Evolutionary conservation across 1,284 basidiomycete genomes (phyloP).

Genomic region (Sporisorium scitamineum): DNA sequence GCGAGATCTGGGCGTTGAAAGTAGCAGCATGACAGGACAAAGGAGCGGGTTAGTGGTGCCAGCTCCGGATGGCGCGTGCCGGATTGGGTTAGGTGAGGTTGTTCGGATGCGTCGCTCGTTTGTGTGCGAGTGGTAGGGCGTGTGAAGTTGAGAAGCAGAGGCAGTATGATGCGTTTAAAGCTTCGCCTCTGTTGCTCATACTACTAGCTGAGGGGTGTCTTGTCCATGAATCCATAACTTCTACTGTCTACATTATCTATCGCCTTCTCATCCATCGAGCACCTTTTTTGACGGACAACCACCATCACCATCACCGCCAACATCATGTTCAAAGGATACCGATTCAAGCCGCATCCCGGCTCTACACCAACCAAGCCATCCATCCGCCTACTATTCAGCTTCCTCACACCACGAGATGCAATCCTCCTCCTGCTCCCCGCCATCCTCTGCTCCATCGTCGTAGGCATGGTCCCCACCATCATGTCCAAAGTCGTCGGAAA

Average conservation of each 20-base stretch:
- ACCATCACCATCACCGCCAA: background rate
- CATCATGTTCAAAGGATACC: background rate
- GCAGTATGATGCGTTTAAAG: too few relatives aligned
- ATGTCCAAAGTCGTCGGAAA: slow-evolving; percentile 92
- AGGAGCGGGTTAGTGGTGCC: too few relatives aligned
- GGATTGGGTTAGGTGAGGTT: too few relatives aligned
- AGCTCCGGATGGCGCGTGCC: too few relatives aligned
- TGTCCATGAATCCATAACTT: too few relatives aligned
- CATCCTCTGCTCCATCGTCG: slow-evolving; percentile 76
- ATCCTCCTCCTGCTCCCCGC: slow-evolving; percentile 76
- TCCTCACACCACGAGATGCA: slow-evolving; percentile 44
- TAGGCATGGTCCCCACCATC: slow-evolving; percentile 86
- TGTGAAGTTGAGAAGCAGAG: too few relatives aligned
- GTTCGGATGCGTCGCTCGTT: too few relatives aligned
- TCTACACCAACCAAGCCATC: slow-evolving; percentile 25
- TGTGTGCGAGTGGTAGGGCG: too few relatives aligned
- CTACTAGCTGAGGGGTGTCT: too few relatives aligned
- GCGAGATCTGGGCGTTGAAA: background rate
- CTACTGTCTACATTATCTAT: background rate
- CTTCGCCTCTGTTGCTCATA: too few relatives aligned
- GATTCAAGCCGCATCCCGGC: background rate
- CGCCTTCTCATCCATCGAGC: background rate
- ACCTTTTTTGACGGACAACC: background rate
- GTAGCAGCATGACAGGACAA: background rate
- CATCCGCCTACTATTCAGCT: slow-evolving; percentile 53